Percentiles rank a stretch among this genome's conserved stretches.
Evolutionary conservation across 495 filamentous ascomycete species (phyloP).

Genomic region (Rhizodiscina lignyota): DNA sequence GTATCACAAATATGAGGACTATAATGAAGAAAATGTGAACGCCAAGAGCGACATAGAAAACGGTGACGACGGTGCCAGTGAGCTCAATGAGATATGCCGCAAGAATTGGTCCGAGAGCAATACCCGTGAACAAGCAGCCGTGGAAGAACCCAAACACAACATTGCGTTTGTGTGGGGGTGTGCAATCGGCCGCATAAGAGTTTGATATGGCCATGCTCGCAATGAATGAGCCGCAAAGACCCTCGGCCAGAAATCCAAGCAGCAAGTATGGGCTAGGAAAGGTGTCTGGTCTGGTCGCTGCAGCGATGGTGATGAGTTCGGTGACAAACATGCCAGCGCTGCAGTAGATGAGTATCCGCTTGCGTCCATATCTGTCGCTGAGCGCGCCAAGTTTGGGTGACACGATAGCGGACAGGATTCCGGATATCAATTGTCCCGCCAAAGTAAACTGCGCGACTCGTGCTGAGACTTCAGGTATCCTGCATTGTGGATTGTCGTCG

Average conservation of each 20-base stretch:
- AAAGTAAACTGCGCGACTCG: constrained; percentile 63
- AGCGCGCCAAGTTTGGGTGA: constrained; percentile 69
- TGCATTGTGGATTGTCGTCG: constrained; percentile 55
- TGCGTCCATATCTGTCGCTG: constrained; percentile 80
- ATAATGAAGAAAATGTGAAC: constrained; percentile 54
- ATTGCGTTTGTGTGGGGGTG: constrained; percentile 55
- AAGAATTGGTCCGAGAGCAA: constrained; percentile 67
- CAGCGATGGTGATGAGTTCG: constrained; percentile 61
- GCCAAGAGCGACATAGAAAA: constrained; percentile 66
- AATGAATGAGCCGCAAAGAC: constrained; percentile 74
- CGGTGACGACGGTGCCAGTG: constrained; percentile 47
- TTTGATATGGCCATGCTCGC: constrained; percentile 61
- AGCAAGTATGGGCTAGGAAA: constrained; percentile 60
- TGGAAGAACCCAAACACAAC: constrained; percentile 86
- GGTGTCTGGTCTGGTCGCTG: constrained; percentile 54
- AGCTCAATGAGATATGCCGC: constrained; percentile 59
- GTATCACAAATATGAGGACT: constrained; percentile 50
- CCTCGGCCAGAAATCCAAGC: constrained; percentile 57
- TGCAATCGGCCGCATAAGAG: constrained; percentile 81
- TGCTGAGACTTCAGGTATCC: constrained; percentile 51
- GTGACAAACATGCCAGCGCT: constrained; percentile 47
- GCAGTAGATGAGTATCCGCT: constrained; percentile 46
- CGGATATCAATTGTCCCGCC: constrained; percentile 50
- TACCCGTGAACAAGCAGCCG: constrained; percentile 69
- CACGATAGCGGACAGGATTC: constrained; percentile 54